These are phyloP conservation scores for Crotalaria pallida DNA, from an alignment of 306 rosid genomes.

Conservation along the genomic window DNA sequence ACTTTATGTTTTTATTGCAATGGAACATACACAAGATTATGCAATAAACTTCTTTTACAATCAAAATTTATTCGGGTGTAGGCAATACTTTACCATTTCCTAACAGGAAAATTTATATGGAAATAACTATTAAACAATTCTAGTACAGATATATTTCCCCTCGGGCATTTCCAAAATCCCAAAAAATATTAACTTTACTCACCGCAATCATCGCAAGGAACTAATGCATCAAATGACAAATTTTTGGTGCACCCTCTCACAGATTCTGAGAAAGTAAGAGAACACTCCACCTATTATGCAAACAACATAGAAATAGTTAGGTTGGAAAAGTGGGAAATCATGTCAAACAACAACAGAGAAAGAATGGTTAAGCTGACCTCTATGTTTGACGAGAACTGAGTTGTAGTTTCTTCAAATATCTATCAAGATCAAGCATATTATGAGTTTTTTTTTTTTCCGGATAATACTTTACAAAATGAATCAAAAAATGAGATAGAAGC, in stretches of 20 bases:
- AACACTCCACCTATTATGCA: slow-evolving; percentile 55
- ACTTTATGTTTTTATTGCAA: not conserved
- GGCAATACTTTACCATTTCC: slow-evolving; percentile 18
- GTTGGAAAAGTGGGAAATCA: slow-evolving; percentile 15
- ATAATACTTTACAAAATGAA: slow-evolving; percentile 53
- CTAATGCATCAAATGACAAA: slow-evolving; percentile 61
- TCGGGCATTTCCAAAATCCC: slow-evolving; percentile 2
- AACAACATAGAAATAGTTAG: slow-evolving; percentile 19
- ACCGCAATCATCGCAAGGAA: slow-evolving; percentile 84
- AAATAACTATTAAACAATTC: not conserved
- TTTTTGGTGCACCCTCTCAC: slow-evolving; percentile 75
- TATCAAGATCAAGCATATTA: slow-evolving; percentile 39
- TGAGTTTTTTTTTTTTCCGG: slow-evolving; percentile 27
- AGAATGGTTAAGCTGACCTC: slow-evolving; percentile 48
- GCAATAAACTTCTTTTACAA: not conserved
- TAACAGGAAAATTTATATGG: not conserved
- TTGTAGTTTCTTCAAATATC: slow-evolving; percentile 74
- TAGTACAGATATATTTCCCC: slow-evolving; percentile 1
- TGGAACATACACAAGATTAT: not conserved
- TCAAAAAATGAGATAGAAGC: slow-evolving; percentile 43
- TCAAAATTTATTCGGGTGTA: not conserved
- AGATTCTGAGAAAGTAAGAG: slow-evolving; percentile 80
- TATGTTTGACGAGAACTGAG: slow-evolving; percentile 58
- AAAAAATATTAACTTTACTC: slow-evolving; percentile 37
- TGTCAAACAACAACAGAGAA: slow-evolving; percentile 16